These are phyloP conservation scores for Dissophora ornata DNA, from an alignment of 192 early-diverging fungal genomes.

Conservation along the genomic window DNA sequence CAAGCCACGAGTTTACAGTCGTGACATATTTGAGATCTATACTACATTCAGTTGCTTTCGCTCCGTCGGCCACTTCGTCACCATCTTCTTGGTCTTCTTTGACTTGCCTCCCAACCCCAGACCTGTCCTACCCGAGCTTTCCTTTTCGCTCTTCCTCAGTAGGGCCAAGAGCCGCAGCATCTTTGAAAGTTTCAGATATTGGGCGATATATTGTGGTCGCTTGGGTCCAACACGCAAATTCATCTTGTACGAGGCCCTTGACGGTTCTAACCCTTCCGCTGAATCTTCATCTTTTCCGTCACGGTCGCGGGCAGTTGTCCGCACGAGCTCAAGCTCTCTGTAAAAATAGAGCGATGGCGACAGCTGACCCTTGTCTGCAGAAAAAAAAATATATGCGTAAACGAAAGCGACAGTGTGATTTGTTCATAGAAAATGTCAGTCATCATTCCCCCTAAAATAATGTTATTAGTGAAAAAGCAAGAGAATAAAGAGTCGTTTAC, in stretches of 20 bases:
- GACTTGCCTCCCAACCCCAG: too few relatives aligned
- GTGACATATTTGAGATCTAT: too few relatives aligned
- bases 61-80: not conserved
- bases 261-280: not conserved
- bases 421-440: not conserved
- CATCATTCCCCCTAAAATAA: too few relatives aligned
- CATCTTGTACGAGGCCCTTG: conserved; percentile 18
- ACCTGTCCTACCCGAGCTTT: too few relatives aligned
- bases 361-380: conserved; percentile 13
- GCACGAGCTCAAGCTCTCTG: conserved; percentile 34
- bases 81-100: too few relatives aligned
- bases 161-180: not conserved
- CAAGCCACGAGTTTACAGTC: too few relatives aligned
- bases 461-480: too few relatives aligned
- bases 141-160: not conserved
- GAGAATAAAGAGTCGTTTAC: too few relatives aligned
- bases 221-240: conserved; percentile 12
- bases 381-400: not conserved
- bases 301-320: conserved; percentile 18
- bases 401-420: not conserved
- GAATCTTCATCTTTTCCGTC: not conserved
- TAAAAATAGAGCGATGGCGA: conserved; percentile 49
- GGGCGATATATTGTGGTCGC: conserved; percentile 33
- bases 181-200: conserved; percentile 15
- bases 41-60: not conserved